phyloP scores from a whole-genome alignment of 2,329 filamentous ascomycete species.

The Acarospora socialis region DNA sequence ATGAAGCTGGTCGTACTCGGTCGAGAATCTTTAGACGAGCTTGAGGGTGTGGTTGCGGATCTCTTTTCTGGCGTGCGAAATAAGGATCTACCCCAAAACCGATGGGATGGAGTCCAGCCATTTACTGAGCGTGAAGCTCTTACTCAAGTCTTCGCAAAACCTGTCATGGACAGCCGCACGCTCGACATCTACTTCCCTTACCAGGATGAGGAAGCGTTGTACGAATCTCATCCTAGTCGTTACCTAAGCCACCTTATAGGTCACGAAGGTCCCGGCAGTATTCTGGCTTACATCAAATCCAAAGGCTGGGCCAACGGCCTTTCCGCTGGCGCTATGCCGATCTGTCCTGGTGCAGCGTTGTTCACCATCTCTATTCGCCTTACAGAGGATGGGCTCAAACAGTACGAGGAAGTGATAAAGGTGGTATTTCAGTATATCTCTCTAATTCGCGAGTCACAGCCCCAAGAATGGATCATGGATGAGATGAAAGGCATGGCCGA shows the following conservation, averaged over 20 bases:
- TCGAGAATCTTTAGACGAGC: constrained; percentile 62
- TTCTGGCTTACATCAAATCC: constrained; percentile 76
- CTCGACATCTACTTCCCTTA: constrained; percentile 74
- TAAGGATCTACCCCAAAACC: constrained; percentile 57
- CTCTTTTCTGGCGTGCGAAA: constrained; percentile 71
- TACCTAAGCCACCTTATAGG: constrained; percentile 84
- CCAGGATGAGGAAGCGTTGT: constrained; percentile 67
- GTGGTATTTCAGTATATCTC: constrained; percentile 84
- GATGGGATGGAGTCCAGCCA: constrained; percentile 50
- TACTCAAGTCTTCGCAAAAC: constrained; percentile 73
- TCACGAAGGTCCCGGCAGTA: constrained; percentile 83
- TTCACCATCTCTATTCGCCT: constrained; percentile 68
- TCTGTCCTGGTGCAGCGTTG: constrained; percentile 68
- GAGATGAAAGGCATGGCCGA: constrained; percentile 84
- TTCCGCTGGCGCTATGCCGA: constrained; percentile 57
- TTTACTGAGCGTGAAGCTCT: constrained; percentile 46
- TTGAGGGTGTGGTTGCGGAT: constrained; percentile 73
- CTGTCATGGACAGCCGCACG: constrained; percentile 74
- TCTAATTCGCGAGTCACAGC: constrained; percentile 63
- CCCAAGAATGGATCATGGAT: constrained; percentile 85
- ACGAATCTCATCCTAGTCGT: constrained; percentile 65
- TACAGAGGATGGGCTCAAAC: constrained; percentile 69
- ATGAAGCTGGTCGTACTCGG: constrained; percentile 88
- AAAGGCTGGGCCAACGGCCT: constrained; percentile 82
- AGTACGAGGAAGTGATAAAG: constrained; percentile 71